Conservation (phyloP, 176 grass and related monocot genomes). For the Lolium multiflorum region DNA sequence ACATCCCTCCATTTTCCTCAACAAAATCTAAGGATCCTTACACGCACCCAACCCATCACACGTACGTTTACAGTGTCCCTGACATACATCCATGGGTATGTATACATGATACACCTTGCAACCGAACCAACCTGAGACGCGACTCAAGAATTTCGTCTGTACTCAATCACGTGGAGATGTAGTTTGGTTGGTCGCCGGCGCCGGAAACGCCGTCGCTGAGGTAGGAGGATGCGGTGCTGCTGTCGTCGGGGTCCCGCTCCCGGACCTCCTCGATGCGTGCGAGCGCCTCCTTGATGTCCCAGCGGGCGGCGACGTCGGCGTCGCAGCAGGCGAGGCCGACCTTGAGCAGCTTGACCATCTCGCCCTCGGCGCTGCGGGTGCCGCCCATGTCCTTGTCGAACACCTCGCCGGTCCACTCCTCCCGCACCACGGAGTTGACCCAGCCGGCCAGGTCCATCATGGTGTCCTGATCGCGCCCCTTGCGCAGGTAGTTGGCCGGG, state of each 20-base stretch:
- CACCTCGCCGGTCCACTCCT: conserved; percentile 80
- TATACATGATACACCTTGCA: not conserved
- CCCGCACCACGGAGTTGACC: conserved; percentile 82
- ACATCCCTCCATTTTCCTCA: not conserved
- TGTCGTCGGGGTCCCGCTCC: conserved; percentile 51
- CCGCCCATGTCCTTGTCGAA: conserved; percentile 71
- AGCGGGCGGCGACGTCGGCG: conserved; percentile 48
- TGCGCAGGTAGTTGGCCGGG: conserved; percentile 65
- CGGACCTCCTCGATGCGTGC: conserved; percentile 71
- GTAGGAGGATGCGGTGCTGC: conserved; percentile 47
- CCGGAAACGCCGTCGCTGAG: conserved; percentile 39
- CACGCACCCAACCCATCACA: conserved; percentile 39
- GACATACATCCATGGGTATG: not conserved
- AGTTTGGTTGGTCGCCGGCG: not conserved
- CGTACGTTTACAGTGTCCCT: not conserved
- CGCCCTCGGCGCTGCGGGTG: conserved; percentile 57
- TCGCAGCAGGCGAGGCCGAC: conserved; percentile 90
- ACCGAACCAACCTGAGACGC: not conserved
- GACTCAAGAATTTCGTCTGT: too few species aligned
- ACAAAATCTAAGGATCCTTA: conserved; percentile 28
- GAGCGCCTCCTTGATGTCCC: conserved; percentile 62
- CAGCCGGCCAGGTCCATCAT: conserved; percentile 67
- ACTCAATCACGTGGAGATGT: conserved; percentile 40
- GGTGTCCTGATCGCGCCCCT: conserved; percentile 41
- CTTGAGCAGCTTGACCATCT: conserved; percentile 92